phyloP scores from a whole-genome alignment of 768 basidiomycete species.

The Termitomyces bulborhizus region DNA sequence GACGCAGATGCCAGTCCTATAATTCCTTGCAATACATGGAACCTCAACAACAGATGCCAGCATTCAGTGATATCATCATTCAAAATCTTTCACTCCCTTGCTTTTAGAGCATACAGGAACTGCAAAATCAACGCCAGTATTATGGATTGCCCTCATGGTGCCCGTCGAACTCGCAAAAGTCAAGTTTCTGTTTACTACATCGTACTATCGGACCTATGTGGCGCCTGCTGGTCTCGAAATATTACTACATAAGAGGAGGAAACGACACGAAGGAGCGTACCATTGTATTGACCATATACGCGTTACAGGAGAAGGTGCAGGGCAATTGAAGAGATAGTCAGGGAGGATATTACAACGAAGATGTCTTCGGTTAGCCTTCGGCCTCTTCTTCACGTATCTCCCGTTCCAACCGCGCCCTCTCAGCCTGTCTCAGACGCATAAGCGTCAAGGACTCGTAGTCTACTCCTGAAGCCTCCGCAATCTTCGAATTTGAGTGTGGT shows the following conservation, averaged over 20 bases:
- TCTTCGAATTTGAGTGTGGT: slow-evolving; percentile 17
- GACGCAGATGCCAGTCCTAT: too few relatives aligned
- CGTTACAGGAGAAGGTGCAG: background rate
- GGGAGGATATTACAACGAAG: background rate
- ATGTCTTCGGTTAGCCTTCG: slow-evolving; percentile 19
- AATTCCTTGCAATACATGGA: too few relatives aligned
- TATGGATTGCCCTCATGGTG: background rate
- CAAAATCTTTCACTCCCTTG: too few relatives aligned
- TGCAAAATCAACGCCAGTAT: too few relatives aligned
- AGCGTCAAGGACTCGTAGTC: slow-evolving; percentile 80
- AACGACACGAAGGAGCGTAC: background rate
- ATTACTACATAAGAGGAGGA: background rate
- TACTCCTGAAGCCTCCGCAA: slow-evolving; percentile 31
- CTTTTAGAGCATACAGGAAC: too few relatives aligned
- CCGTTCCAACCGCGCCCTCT: slow-evolving; percentile 67
- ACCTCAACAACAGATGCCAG: too few relatives aligned
- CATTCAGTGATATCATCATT: too few relatives aligned
- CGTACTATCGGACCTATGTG: background rate
- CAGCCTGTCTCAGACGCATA: slow-evolving; percentile 76
- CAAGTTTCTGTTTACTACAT: too few relatives aligned
- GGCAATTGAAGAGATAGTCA: background rate
- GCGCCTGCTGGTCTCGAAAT: background rate
- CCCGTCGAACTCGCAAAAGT: background rate
- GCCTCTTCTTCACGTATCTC: slow-evolving; percentile 73
- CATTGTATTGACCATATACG: background rate